A percentile compares a stretch with the other conserved stretches of the same genome.
These are phyloP conservation scores for Pseudocercospora cruenta DNA, from an alignment of 2,329 filamentous ascomycete genomes.

Conservation along the genomic window DNA sequence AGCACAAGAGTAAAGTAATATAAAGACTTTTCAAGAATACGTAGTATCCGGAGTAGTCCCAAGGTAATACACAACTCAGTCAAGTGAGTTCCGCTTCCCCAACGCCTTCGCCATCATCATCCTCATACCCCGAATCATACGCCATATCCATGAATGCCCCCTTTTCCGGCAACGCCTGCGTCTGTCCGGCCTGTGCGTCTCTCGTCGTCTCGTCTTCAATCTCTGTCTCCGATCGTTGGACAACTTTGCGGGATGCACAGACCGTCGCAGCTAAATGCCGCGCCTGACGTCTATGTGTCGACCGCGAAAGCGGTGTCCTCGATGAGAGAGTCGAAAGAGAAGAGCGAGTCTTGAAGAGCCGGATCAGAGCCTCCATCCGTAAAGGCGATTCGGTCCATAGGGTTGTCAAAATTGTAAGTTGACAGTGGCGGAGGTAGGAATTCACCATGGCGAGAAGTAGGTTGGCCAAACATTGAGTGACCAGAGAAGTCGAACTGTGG, in stretches of 20 bases:
- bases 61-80: constrained; percentile 2
- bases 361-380: constrained; percentile 40
- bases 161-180: constrained; percentile 12
- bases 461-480: constrained; percentile 30
- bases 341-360: constrained; percentile 38
- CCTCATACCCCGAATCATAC: constrained; percentile 9
- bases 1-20: neutral
- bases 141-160: constrained; percentile 6
- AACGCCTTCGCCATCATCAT: constrained; percentile 17
- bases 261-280: constrained; percentile 52
- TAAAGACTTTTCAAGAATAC: neutral
- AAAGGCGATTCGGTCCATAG: constrained; percentile 43
- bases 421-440: constrained; percentile 38
- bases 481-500: constrained; percentile 30
- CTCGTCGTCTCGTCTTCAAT: neutral
- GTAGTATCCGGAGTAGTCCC: neutral
- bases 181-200: constrained; percentile 3
- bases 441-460: constrained; percentile 39
- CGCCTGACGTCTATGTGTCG: constrained; percentile 48
- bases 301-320: constrained; percentile 48
- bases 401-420: constrained; percentile 38
- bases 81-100: constrained; percentile 5
- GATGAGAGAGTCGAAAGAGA: constrained; percentile 43
- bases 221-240: constrained; percentile 29
- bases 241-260: constrained; percentile 40